phyloP scores from a whole-genome alignment of 495 filamentous ascomycete species.

The Neurospora sp. region DNA sequence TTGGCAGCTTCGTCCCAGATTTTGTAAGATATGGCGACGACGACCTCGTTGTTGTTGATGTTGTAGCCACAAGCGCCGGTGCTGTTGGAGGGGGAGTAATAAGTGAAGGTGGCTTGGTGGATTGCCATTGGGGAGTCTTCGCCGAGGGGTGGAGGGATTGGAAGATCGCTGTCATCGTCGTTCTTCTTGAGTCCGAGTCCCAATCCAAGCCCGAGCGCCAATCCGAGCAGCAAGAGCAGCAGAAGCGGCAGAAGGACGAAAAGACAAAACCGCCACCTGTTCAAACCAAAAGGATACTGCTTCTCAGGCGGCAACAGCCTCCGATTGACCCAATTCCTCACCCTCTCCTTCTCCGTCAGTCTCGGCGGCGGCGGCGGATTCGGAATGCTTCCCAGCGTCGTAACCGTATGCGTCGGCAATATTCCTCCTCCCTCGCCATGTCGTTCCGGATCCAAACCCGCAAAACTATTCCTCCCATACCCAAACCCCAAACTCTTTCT shows the following conservation, averaged over 20 bases:
- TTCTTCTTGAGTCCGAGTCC: neutral
- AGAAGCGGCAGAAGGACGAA: neutral
- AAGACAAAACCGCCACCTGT: neutral
- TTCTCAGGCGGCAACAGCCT: neutral
- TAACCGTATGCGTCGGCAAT: neutral
- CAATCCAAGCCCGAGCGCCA: neutral
- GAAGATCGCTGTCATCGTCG: neutral
- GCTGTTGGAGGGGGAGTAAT: conserved; percentile 36
- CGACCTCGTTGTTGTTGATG: conserved; percentile 38
- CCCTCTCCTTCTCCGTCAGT: neutral
- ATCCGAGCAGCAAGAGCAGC: neutral
- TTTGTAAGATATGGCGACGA: conserved; percentile 58
- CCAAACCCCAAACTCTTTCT: neutral
- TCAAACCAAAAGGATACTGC: neutral
- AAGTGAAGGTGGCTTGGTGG: neutral
- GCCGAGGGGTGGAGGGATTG: neutral
- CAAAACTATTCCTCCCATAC: neutral
- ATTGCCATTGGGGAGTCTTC: neutral
- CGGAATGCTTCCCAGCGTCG: neutral
- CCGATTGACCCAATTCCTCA: neutral
- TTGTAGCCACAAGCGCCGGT: conserved; percentile 58
- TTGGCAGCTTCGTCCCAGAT: conserved; percentile 49
- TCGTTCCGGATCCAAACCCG: neutral
- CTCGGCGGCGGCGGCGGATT: neutral
- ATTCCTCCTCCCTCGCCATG: neutral